Conservation (phyloP, 257 asterid species). For the Solanum bukasovii region DNA sequence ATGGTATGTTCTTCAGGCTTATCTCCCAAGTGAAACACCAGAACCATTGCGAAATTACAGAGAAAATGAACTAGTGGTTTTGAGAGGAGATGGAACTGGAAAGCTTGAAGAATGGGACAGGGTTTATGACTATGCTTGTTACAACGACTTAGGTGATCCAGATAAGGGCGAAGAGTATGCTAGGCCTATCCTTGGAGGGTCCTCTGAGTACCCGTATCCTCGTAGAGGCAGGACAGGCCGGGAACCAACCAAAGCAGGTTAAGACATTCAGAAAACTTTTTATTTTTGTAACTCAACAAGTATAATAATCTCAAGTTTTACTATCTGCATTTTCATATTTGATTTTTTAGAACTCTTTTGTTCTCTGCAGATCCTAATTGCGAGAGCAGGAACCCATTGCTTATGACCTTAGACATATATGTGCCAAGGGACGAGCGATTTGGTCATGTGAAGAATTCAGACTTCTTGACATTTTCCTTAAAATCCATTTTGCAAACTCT, state of each 20-base stretch:
- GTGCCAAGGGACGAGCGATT: neutral
- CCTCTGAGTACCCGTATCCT: constrained; percentile 10
- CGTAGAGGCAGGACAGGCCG: constrained; percentile 10
- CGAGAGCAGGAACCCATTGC: constrained; percentile 2
- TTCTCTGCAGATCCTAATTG: constrained; percentile 4
- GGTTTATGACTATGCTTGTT: neutral
- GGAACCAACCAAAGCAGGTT: neutral
- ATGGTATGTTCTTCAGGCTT: constrained; percentile 4
- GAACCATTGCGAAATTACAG: neutral
- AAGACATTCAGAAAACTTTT: neutral
- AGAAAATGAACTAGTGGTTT: neutral
- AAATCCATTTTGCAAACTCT: constrained; percentile 11
- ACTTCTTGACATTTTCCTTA: neutral
- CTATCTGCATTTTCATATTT: neutral
- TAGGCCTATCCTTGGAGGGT: constrained; percentile 23
- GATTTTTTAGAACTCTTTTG: neutral
- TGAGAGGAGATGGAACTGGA: neutral
- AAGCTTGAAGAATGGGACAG: neutral
- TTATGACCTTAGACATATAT: neutral
- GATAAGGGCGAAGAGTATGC: constrained; percentile 1
- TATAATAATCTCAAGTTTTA: neutral
- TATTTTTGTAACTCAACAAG: neutral
- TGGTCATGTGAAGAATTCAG: neutral
- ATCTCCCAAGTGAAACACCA: neutral
- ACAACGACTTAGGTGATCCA: constrained; percentile 31